These are phyloP conservation scores for Jacaranda mimosifolia DNA, from an alignment of 257 asterid species.

Conservation along the genomic window DNA sequence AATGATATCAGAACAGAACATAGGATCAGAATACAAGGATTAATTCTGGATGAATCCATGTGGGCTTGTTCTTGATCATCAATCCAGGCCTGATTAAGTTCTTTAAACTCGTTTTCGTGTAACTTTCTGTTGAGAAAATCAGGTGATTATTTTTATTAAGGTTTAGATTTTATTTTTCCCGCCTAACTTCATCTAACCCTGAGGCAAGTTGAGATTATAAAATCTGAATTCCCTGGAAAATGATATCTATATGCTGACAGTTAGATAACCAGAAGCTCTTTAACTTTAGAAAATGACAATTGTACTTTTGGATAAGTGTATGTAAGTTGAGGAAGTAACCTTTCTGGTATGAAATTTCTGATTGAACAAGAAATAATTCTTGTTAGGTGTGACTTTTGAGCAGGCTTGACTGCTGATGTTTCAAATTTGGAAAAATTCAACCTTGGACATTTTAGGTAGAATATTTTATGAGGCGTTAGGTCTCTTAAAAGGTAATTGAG, in stretches of 20 bases:
- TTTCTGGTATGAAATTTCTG: neutral
- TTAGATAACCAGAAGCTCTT: neutral
- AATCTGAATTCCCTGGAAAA: neutral
- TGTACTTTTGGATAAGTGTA: neutral
- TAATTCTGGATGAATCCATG: conserved; percentile 43
- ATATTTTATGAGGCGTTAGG: too few species aligned
- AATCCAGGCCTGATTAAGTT: neutral
- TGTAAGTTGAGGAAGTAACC: neutral
- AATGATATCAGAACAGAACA: conserved; percentile 32
- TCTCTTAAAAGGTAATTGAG: too few species aligned
- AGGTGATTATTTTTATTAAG: conserved; percentile 22
- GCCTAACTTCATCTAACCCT: conserved; percentile 47
- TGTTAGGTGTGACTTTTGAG: neutral
- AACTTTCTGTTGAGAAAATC: conserved; percentile 54
- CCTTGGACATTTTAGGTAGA: too few species aligned
- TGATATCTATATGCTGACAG: neutral
- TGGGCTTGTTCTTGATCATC: conserved; percentile 28
- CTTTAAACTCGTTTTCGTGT: conserved; percentile 22
- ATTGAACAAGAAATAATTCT: conserved; percentile 4
- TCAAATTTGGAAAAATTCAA: neutral
- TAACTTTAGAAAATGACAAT: neutral
- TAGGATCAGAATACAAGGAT: conserved; percentile 20
- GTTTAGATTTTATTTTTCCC: conserved; percentile 28
- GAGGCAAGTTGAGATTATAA: neutral
- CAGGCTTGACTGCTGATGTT: neutral